Conservation (phyloP, 2,329 filamentous ascomycete genomes). For the Colletotrichum caudatum region DNA sequence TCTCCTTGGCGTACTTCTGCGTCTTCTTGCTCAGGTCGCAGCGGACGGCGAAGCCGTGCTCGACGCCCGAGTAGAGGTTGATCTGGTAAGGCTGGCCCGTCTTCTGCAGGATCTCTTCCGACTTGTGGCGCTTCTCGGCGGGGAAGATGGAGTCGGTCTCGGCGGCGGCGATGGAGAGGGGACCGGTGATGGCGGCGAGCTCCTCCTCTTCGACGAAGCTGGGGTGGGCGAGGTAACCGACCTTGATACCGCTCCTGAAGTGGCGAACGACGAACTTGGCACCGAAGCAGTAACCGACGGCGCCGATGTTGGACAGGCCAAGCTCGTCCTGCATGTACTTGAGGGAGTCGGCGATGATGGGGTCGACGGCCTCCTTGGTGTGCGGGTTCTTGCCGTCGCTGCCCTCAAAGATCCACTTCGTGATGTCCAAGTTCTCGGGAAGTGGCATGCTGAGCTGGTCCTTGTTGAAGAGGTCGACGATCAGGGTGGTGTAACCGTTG, state of each 20-base stretch:
- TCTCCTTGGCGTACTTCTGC: slow-evolving; percentile 80
- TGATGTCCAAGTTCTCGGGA: slow-evolving; percentile 47
- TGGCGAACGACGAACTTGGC: slow-evolving; percentile 81
- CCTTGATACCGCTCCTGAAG: slow-evolving; percentile 72
- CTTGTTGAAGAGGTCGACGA: slow-evolving; percentile 55
- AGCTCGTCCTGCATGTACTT: slow-evolving; percentile 68
- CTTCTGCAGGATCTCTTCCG: slow-evolving; percentile 72
- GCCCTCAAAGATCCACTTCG: slow-evolving; percentile 55
- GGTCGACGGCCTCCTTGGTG: slow-evolving; percentile 49
- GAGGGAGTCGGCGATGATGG: slow-evolving; percentile 54
- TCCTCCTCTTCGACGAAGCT: slow-evolving; percentile 78
- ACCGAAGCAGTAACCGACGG: slow-evolving; percentile 81
- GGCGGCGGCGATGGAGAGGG: slow-evolving; percentile 74
- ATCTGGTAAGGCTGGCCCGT: slow-evolving; percentile 77
- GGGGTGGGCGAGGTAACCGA: slow-evolving; percentile 81
- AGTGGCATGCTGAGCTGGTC: slow-evolving; percentile 61
- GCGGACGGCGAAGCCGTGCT: slow-evolving; percentile 82
- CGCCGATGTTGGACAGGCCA: slow-evolving; percentile 70
- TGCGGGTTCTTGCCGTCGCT: slow-evolving; percentile 62
- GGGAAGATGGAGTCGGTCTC: slow-evolving; percentile 77
- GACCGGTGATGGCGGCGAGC: slow-evolving; percentile 73
- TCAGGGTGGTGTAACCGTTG: slow-evolving; percentile 54
- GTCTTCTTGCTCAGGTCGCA: slow-evolving; percentile 69
- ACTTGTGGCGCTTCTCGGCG: slow-evolving; percentile 70
- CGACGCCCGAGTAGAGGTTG: slow-evolving; percentile 77